Percentiles rank a stretch among this genome's conserved stretches.
phyloP scores from a whole-genome alignment of 2,329 filamentous ascomycete genomes.

The Aspergillus neoniger region DNA sequence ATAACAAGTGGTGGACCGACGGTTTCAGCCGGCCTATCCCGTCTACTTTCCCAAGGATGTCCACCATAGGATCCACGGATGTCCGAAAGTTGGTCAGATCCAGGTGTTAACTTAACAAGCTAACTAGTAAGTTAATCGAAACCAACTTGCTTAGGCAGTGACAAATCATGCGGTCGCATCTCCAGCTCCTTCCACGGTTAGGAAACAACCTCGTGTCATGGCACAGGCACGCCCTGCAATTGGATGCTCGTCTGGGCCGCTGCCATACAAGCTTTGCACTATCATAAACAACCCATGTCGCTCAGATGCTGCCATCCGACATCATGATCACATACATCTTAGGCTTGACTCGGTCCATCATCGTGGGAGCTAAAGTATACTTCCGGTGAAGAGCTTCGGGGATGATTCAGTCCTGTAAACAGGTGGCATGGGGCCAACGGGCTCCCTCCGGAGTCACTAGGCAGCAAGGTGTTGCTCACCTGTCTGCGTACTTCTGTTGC shows the following conservation, averaged over 20 bases:
- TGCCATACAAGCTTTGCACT: conserved; percentile 6
- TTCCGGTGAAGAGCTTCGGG: no score
- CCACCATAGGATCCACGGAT: conserved; percentile 12
- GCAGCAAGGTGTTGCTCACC: neutral
- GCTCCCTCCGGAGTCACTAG: neutral
- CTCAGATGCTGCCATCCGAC: neutral
- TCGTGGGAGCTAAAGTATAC: no score
- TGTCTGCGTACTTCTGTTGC: neutral
- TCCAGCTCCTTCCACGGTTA: conserved; percentile 2
- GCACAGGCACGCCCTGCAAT: conserved; percentile 6
- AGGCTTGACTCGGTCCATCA: no score
- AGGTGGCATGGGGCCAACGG: neutral
- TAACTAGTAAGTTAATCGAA: neutral
- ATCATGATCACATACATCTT: conserved; percentile 4
- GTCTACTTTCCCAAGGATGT: conserved; percentile 19
- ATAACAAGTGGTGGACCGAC: conserved; percentile 14
- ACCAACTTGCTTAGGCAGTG: neutral
- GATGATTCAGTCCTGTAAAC: neutral
- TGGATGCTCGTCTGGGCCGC: neutral
- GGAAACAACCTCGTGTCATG: conserved; percentile 8
- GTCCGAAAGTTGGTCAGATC: conserved; percentile 4
- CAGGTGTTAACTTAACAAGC: no score
- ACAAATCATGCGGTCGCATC: conserved; percentile 10
- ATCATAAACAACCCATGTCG: neutral
- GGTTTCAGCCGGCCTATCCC: conserved; percentile 20